These are phyloP conservation scores for Candida coleopterorum DNA, from an alignment of 805 yeast genomes.

Conservation along the genomic window DNA sequence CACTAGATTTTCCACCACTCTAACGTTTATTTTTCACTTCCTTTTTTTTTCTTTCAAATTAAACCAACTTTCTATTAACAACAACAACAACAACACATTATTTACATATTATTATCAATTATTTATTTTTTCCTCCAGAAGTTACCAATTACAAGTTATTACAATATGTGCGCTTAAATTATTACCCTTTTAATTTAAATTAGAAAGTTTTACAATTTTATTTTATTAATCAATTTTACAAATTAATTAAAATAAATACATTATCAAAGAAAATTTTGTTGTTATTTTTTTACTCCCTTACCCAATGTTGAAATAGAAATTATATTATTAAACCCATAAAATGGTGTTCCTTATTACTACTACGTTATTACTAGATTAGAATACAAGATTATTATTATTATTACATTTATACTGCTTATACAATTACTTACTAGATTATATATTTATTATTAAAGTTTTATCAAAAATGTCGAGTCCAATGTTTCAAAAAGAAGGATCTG, in stretches of 20 bases:
- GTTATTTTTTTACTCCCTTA: slow-evolving; percentile 13
- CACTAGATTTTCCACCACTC: too few species aligned
- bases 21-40: too few species aligned
- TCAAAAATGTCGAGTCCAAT: slow-evolving; percentile 21
- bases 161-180: slow-evolving; percentile 35
- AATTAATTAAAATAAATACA: slow-evolving; percentile 10
- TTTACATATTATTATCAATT: too few species aligned
- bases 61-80: background rate
- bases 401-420: background rate
- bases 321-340: slow-evolving; percentile 18
- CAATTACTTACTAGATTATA: background rate
- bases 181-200: slow-evolving; percentile 10
- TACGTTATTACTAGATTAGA: slow-evolving; percentile 9
- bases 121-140: slow-evolving; percentile 6
- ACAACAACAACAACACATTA: too few species aligned
- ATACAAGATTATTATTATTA: slow-evolving; percentile 10
- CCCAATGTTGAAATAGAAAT: slow-evolving; percentile 31
- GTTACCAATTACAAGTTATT: slow-evolving; percentile 8
- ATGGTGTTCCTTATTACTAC: slow-evolving; percentile 24
- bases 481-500: slow-evolving; percentile 12
- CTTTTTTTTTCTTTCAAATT: too few species aligned
- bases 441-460: background rate
- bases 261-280: slow-evolving; percentile 21
- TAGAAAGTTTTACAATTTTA: slow-evolving; percentile 3
- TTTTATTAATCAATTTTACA: slow-evolving; percentile 1